Base-by-base conservation (phyloP, 306 rosid genomes). In the Lathyrus tuberosus region DNA sequence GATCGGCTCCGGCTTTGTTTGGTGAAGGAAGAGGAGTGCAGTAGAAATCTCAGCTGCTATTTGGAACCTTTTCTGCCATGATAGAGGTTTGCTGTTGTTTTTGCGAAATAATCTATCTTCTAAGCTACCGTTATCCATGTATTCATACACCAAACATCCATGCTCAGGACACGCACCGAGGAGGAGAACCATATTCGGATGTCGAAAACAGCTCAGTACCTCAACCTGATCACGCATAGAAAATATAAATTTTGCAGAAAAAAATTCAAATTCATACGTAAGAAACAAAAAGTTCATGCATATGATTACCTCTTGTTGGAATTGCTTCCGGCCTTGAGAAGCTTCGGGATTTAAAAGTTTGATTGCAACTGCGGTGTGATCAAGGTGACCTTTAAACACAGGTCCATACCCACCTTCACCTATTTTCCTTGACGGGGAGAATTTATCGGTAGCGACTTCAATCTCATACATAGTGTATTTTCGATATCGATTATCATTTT, bases 381-480 rank as follows among this genome's bases (percentile, higher is more conserved):
- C 95, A 63, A 94, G 97, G 59, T 72, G 79, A 57, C 95, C 97
- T 80, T 77, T 89, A 78, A 61, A 94, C 51, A 91, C 99, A 8
- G 99, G 97, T 76, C 99, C 99, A 63, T 94, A 94, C 56, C 99
- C 99, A 66, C 99, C 99, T 86, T 91, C 99, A 58, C 99, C 99
- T 30, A 94, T 72, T 81, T 91, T 89, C 71, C 69, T 73, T 4
- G 82, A 61, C 3, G 28, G 74, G 51, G 85, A 64, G 78, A 91
- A 88, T 52, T 76, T 80, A 15, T 80, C 76, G 8, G 99, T 94
- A 57, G 95, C 94, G 35, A 1, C 75, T 84, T 91, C 92, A 66
- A 94, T 94, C 73, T 94, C 99, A 18, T 83, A 76, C 57, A 94
- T 88, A 68, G 84, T 76, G 79, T 91, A 94, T 84, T 73, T 94